phyloP scores from a whole-genome alignment of 352 stramenopile species.

The Globisporangium heterothallicum region DNA sequence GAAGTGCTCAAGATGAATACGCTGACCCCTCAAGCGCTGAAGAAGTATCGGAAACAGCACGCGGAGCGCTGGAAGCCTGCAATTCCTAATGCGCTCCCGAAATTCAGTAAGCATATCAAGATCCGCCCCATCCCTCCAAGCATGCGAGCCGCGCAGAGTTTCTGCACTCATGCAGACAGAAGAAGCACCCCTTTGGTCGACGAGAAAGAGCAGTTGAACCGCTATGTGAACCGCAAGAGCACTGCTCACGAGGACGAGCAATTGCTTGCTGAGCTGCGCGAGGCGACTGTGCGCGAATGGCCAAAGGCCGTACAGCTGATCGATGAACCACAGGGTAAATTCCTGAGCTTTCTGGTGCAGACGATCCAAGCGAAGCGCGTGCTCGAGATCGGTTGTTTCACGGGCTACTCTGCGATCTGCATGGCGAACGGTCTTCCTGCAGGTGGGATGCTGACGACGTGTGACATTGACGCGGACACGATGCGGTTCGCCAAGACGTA shows the following conservation, averaged over 20 bases:
- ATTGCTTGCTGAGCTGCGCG: slow-evolving; percentile 37
- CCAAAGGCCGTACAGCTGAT: slow-evolving; percentile 56
- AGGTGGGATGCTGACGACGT: slow-evolving; percentile 38
- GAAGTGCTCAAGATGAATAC: slow-evolving; percentile 46
- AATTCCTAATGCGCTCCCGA: slow-evolving; percentile 39
- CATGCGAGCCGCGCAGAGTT: neutral
- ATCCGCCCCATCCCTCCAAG: neutral
- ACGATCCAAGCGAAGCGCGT: slow-evolving; percentile 65
- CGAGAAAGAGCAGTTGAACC: slow-evolving; percentile 11
- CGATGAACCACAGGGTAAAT: slow-evolving; percentile 51
- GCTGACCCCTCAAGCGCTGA: slow-evolving; percentile 45
- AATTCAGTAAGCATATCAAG: slow-evolving; percentile 4
- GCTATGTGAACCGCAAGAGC: slow-evolving; percentile 18
- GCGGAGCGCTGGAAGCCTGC: slow-evolving; percentile 41
- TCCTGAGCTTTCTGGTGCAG: slow-evolving; percentile 70
- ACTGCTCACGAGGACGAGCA: slow-evolving; percentile 13
- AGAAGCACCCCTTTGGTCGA: neutral
- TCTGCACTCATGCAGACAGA: neutral
- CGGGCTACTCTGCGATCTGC: slow-evolving; percentile 90
- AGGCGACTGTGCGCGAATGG: slow-evolving; percentile 30
- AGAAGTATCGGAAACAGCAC: slow-evolving; percentile 52
- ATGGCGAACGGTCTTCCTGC: slow-evolving; percentile 50
- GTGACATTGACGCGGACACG: slow-evolving; percentile 45
- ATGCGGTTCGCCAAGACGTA: slow-evolving; percentile 46
- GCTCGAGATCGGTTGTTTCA: slow-evolving; percentile 92